These are phyloP conservation scores for Aphanomyces stellatus DNA, from an alignment of 352 stramenopile genomes.

Conservation along the genomic window DNA sequence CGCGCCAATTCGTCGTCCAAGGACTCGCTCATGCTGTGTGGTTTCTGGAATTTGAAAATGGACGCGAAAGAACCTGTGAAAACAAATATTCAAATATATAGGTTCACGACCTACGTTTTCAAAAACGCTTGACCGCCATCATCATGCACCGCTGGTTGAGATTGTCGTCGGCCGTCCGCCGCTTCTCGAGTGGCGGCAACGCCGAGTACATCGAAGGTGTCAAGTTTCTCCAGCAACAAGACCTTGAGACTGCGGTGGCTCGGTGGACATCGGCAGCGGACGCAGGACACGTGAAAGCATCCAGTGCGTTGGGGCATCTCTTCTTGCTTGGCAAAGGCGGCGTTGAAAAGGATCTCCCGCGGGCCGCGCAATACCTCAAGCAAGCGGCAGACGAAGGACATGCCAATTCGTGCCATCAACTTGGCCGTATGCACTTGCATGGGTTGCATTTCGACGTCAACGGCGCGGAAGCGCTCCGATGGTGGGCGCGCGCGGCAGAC, in stretches of 20 bases:
- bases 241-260: constrained; percentile 43
- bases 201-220: constrained; percentile 10
- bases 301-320: constrained; percentile 59
- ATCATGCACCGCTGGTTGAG: neutral
- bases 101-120: neutral
- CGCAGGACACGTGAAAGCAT: constrained; percentile 54
- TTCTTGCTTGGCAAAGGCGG: constrained; percentile 52
- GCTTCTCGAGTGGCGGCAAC: neutral
- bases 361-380: constrained; percentile 48
- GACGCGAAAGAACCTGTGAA: neutral
- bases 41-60: neutral
- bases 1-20: constrained; percentile 76
- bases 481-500: constrained; percentile 53
- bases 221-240: constrained; percentile 5
- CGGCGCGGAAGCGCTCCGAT: constrained; percentile 36
- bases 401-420: constrained; percentile 56
- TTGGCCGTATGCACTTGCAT: constrained; percentile 65
- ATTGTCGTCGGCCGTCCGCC: too few species aligned
- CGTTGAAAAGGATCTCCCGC: constrained; percentile 34
- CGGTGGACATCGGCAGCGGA: constrained; percentile 75
- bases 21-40: constrained; percentile 14
- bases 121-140: too few species aligned
- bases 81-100: neutral
- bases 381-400: constrained; percentile 60
- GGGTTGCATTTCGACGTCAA: constrained; percentile 31